Base-by-base conservation (phyloP, 306 rosid genomes). In the Quercus rubra region DNA sequence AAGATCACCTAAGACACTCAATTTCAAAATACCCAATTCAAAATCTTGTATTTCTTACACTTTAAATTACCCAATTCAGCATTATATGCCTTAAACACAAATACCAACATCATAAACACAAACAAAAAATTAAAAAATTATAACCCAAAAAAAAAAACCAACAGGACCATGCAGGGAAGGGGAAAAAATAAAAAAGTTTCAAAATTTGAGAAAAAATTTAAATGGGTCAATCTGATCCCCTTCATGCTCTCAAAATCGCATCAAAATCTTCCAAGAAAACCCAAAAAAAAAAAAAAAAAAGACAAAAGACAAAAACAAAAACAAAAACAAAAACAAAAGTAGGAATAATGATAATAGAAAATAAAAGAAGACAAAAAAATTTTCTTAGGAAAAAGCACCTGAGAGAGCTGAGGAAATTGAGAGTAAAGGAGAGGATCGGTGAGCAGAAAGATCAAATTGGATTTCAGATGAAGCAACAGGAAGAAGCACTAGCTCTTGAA, bases 321-420 rank as follows among this genome's bases (percentile, higher is more conserved):
- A 23, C 23, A 3, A 28, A 28, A 3, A 21, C 41, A 57, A 30
- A 76, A 6, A 30, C 46, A 67, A 64, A 79, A 18, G 57, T 19
- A 2, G 19, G 18, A 71, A 59, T 6, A 49, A 58, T 43, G 77
- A 30, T 35, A 41, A 62, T 15, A 17, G 43, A 54, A 58, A 61
- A 20, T 56, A n/a, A 51, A 49, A 9, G 3, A 71, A 41, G 46
- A 8, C 46, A 41, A 35, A 28, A 1, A 0, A 8, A 5, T 1
- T 41, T 25, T 31, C 31, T 28, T 23, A 25, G 19, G 43, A 11
- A 21, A 41, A 78, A 62, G 38, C 75, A 91, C 92, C 95, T 28
- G 82, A 80, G 68, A 35, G 63, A 35, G 15, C 49, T 33, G 31
- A 21, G 5, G 25, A 33, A 20, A 35, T 4, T 33, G 10, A 6